Evolutionary conservation across 2,329 filamentous ascomycete species (phyloP), one percentile per base, ranked within the genome.

Genomic region (Botrytis fabae): DNA sequence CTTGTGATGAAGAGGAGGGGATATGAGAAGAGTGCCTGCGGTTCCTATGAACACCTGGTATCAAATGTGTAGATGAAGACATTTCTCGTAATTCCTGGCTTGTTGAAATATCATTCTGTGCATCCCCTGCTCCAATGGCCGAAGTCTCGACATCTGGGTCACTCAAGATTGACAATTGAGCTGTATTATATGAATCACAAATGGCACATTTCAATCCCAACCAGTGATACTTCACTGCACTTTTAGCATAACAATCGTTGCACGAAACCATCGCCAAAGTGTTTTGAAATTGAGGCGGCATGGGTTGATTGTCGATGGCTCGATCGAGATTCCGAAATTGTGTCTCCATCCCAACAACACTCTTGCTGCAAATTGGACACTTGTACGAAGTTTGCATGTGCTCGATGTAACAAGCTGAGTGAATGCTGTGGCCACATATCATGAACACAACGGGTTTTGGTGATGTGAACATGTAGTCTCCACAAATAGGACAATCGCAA

Each of bases 281-380:
- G 78, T 94, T 90, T 74, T 85, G 86, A 79, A 95, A 97, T 76
- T 97, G 93, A 9, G 86, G 83, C 0, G 96, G 96, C 94, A 99
- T 98, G 2, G 96, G 96, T 80, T 99, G 96, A 62, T 88, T 87
- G 76, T 92, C 88, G 74, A 99, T 97, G 68, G 94, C 91, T 70
- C 94, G 89, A 79, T 98, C 95, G 48, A 98, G 84, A 77, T 96
- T 96, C 66, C 94, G 91, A 84, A 98, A 99, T 78, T 97, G 93
- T 54, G 93, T 89, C 80, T 98, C 95, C 95, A 99, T 99, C 80
- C 98, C 98, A 77, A 94, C 90, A n/a, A 97, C 92, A 76, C 93
- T 97, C 82, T 96, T 97, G 84, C 92, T 97, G 86, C 96, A 99
- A 66, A 98, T 94, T 0, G 95, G 96, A 79, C 96, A 99, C 80